Evolutionary conservation across 345 rosid genomes (phyloP).

Genomic region (Luvunga scandens): DNA sequence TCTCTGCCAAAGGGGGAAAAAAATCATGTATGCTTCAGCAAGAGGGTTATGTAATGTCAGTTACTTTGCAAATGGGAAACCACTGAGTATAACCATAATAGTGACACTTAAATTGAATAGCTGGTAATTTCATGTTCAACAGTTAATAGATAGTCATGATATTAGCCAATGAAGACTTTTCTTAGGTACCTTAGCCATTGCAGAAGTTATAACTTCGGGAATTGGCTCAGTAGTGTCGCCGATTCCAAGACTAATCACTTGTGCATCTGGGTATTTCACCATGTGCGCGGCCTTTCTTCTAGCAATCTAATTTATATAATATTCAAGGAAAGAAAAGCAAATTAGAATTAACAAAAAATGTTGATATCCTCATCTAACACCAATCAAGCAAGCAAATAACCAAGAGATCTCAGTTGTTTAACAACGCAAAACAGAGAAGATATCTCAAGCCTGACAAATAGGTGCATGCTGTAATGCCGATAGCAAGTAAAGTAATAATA

Average conservation of each 20-base stretch:
- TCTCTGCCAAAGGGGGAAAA: conserved; percentile 44
- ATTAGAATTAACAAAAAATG: neutral
- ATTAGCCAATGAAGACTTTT: neutral
- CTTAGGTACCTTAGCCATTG: conserved; percentile 61
- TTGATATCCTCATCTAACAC: neutral
- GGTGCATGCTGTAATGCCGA: neutral
- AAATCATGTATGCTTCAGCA: neutral
- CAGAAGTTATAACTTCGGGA: conserved; percentile 85
- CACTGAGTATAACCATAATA: neutral
- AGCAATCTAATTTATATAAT: conserved; percentile 52
- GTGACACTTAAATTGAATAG: too few species aligned
- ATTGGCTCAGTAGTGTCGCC: conserved; percentile 99
- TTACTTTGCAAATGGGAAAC: neutral
- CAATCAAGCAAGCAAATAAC: neutral
- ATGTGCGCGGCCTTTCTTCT: conserved; percentile 82
- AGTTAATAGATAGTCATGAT: neutral
- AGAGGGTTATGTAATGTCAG: neutral
- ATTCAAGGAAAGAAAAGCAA: neutral
- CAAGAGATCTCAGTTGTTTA: neutral
- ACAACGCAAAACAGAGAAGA: neutral
- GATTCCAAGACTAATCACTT: conserved; percentile 90
- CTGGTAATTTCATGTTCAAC: too few species aligned
- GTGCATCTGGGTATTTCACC: conserved; percentile 80
- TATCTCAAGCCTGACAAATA: neutral
- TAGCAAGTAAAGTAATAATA: neutral